Evolutionary conservation across 345 rosid genomes (phyloP).

Genomic region (Salix udensis): DNA sequence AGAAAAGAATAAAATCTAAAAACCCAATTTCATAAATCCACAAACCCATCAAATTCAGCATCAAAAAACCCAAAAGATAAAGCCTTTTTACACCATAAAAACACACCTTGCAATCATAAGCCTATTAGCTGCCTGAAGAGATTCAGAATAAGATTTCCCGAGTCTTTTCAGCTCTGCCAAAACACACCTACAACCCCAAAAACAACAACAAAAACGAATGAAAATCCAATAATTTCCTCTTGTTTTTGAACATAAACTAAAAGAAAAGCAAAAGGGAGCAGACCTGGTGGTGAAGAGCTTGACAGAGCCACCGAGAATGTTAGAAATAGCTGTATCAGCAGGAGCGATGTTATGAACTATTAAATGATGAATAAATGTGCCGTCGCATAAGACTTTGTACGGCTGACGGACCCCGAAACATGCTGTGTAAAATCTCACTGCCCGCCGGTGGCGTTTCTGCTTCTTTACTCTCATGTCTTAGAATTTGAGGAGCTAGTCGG

Average conservation of each 20-base stretch:
- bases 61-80: not conserved
- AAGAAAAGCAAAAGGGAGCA: not conserved
- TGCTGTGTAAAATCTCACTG: slow-evolving; percentile 65
- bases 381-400: slow-evolving; percentile 76
- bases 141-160: slow-evolving; percentile 49
- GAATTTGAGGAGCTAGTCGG: not conserved
- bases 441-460: slow-evolving; percentile 75
- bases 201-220: not conserved
- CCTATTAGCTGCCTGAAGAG: slow-evolving; percentile 54
- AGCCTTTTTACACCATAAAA: not conserved
- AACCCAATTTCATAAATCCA: too few species aligned
- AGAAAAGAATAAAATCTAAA: not conserved
- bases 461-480: slow-evolving; percentile 65
- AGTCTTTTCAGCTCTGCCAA: slow-evolving; percentile 70
- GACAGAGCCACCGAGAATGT: slow-evolving; percentile 60
- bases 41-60: not conserved
- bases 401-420: slow-evolving; percentile 79
- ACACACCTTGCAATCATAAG: slow-evolving; percentile 58
- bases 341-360: slow-evolving; percentile 48
- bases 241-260: not conserved
- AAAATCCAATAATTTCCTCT: not conserved
- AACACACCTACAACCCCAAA: slow-evolving; percentile 46
- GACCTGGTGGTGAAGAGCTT: slow-evolving; percentile 89
- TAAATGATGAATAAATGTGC: slow-evolving; percentile 75
- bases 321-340: slow-evolving; percentile 62